Evolutionary conservation across 108 stramenopile genomes (phyloP), one percentile per base, ranked within the genome.

Genomic region (Nannochloropsis gaditana): DNA sequence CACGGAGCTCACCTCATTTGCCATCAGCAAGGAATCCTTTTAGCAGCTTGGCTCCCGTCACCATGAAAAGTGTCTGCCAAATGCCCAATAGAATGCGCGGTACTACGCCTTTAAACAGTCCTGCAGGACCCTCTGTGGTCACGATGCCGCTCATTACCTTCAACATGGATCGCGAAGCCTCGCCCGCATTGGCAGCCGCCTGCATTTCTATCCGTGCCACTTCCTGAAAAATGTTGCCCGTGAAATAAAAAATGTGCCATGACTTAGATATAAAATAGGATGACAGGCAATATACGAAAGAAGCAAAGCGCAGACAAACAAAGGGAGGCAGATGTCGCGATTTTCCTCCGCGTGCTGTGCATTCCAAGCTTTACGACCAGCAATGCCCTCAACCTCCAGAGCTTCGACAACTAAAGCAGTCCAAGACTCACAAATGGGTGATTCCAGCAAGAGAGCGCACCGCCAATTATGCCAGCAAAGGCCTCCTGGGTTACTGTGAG

Each of bases 181-280:
- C 44, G 21, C 88, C 88, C 59, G 85, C 81, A 11, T 41, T 85
- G 44, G 84, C 88, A 9, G 43, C 31, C 9, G 82, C 59, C 79
- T 89, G 89, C 50, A 83, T 83, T n/a, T 86, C 86, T 31, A 89
- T 89, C 59, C 89, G 85, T 42, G 83, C 83, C 11, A 89, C 86
- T 81, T 89, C 59, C 59, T 73, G 59, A n/a, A 8, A 73, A 73
- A 1, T 31, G 31, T 31, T 31, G 31, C 31, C 31, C 31, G 31
- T 31, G 0, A 1, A 73, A 73, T n/a, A 73, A n/a, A n/a, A 73
- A 73, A 73, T n/a, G 59, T n/a, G n/a, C 2, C 8, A 6, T 15
- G 59, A 73, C 0, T 50, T 50, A 50, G 10, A 1, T 50, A 50
- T 50, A n/a, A 6, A 4, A 8, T 73, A 73, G 15, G 15, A 6